Conservation (phyloP, 331 rosid genomes). For the Pyracantha coccinea region DNA sequence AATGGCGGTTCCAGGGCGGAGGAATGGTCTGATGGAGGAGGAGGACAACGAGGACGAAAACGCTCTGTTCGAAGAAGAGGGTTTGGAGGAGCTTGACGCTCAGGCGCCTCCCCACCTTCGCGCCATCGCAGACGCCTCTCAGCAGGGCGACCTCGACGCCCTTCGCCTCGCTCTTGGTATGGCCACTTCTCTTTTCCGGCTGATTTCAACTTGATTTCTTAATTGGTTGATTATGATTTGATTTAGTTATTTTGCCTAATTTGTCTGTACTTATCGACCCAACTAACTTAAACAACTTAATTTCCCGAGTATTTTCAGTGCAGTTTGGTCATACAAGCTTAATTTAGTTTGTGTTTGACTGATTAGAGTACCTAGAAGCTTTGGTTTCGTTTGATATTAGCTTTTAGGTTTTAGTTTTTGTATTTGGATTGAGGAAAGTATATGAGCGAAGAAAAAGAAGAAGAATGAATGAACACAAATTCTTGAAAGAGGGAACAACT, state of each 20-base stretch:
- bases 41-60: conserved; percentile 47
- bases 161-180: conserved; percentile 69
- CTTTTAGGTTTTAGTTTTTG: too few relatives aligned
- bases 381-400: too few relatives aligned
- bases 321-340: neutral
- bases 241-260: neutral
- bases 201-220: neutral
- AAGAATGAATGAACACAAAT: too few relatives aligned
- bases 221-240: neutral
- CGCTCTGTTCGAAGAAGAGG: conserved; percentile 61
- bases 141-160: conserved; percentile 44
- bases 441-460: too few relatives aligned
- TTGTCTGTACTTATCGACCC: neutral
- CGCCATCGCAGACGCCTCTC: conserved; percentile 49
- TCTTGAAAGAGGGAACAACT: too few relatives aligned
- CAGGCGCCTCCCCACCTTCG: conserved; percentile 67
- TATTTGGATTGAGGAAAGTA: too few relatives aligned
- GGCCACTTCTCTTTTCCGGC: neutral
- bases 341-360: neutral
- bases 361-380: neutral
- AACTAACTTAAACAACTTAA: neutral
- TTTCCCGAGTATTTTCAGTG: neutral
- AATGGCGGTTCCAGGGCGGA: conserved; percentile 93
- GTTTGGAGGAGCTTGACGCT: conserved; percentile 25
- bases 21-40: conserved; percentile 46